These are phyloP conservation scores for Cercophora samala DNA, from an alignment of 495 filamentous ascomycete genomes.

Conservation along the genomic window DNA sequence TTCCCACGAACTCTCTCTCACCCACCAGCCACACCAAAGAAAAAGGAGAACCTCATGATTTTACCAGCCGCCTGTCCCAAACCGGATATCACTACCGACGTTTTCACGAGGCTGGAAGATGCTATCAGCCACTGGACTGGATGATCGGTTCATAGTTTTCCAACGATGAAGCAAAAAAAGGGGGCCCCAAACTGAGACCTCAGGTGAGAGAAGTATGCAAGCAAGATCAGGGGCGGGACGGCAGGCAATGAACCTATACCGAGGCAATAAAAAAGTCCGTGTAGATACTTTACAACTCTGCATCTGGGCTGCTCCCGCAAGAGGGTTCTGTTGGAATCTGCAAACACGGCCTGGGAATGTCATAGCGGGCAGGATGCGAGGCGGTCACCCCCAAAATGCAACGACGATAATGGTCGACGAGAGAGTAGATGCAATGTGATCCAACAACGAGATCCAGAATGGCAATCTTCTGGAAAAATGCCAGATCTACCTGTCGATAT, in stretches of 20 bases:
- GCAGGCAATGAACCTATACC: neutral
- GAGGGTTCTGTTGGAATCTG: slow-evolving; percentile 15
- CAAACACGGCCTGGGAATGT: slow-evolving; percentile 17
- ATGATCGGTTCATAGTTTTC: neutral
- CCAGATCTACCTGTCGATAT: slow-evolving; percentile 4
- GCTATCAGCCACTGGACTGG: neutral
- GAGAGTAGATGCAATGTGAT: neutral
- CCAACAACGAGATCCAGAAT: slow-evolving; percentile 5
- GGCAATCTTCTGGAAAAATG: slow-evolving; percentile 30
- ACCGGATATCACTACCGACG: slow-evolving; percentile 13
- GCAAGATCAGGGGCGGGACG: slow-evolving; percentile 10
- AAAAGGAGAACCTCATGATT: slow-evolving; percentile 21
- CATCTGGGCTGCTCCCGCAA: slow-evolving; percentile 17
- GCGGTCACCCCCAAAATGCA: slow-evolving; percentile 10
- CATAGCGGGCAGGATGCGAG: slow-evolving; percentile 29
- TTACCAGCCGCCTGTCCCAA: slow-evolving; percentile 35
- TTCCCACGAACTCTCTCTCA: slow-evolving; percentile 4
- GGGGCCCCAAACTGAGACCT: neutral
- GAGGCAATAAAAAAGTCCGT: slow-evolving; percentile 14
- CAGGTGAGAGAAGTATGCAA: neutral
- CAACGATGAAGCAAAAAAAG: neutral
- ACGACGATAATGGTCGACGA: neutral
- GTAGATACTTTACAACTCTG: slow-evolving; percentile 14
- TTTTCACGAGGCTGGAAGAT: slow-evolving; percentile 9
- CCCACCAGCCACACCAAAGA: neutral